Conservation (phyloP, 768 basidiomycete species). For the Russula griseocarnosa region DNA sequence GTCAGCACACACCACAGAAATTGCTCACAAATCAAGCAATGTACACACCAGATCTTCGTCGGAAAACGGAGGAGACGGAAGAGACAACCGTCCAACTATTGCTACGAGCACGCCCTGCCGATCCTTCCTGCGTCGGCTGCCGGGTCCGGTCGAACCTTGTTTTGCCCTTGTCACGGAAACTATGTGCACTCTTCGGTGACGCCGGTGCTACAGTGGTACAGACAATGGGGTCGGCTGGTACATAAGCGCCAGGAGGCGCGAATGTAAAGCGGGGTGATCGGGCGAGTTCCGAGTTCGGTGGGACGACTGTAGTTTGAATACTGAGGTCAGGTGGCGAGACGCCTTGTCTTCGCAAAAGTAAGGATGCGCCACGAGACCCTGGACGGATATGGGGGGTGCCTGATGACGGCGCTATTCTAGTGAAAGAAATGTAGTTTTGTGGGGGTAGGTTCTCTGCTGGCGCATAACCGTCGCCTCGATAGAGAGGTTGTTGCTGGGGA, state of each 20-base stretch:
- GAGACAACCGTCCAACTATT: slow-evolving; percentile 21
- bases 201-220: neutral
- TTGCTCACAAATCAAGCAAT: slow-evolving; percentile 7
- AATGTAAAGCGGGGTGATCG: slow-evolving; percentile 21
- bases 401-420: neutral
- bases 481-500: slow-evolving; percentile 3
- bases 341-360: neutral
- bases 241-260: slow-evolving; percentile 12
- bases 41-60: slow-evolving; percentile 20
- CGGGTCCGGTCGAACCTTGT: slow-evolving; percentile 4
- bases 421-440: slow-evolving; percentile 8
- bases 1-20: neutral
- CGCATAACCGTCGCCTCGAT: slow-evolving; percentile 12
- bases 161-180: slow-evolving; percentile 13
- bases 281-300: slow-evolving; percentile 21
- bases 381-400: slow-evolving; percentile 9
- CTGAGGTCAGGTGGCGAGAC: neutral
- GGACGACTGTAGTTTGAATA: slow-evolving; percentile 10
- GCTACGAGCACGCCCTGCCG: slow-evolving; percentile 8
- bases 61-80: slow-evolving; percentile 19
- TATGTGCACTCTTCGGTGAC: slow-evolving; percentile 2
- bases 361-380: slow-evolving; percentile 1
- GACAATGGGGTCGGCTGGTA: slow-evolving; percentile 16
- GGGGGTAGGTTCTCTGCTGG: slow-evolving; percentile 17
- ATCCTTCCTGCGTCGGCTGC: slow-evolving; percentile 12